Evolutionary conservation across 2,329 filamentous ascomycete genomes (phyloP).

Genomic region (Zymoseptoria pseudotritici): DNA sequence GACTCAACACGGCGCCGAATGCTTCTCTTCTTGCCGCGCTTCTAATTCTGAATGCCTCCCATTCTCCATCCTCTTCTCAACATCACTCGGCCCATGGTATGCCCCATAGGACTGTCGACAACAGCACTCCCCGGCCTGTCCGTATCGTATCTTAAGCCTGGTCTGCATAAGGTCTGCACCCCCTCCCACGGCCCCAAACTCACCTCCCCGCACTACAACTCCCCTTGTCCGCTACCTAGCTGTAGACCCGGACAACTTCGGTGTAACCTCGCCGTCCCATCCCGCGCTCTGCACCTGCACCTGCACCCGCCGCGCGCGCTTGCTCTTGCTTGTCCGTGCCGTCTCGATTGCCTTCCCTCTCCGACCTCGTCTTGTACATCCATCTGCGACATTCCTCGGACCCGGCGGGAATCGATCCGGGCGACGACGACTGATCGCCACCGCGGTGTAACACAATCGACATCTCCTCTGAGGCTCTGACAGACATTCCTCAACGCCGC

Average conservation of each 20-base stretch:
- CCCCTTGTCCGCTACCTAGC: background rate
- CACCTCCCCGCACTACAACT: background rate
- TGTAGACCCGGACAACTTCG: background rate
- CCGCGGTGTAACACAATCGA: background rate
- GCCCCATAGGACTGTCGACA: too few species aligned
- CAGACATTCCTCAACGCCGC: too few species aligned
- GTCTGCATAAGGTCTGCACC: background rate
- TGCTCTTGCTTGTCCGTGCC: background rate
- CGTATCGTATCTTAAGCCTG: background rate
- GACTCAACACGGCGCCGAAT: too few species aligned
- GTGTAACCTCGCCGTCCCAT: background rate
- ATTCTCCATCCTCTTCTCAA: background rate
- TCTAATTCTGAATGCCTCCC: too few species aligned
- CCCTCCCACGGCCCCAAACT: too few species aligned
- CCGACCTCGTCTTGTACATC: background rate
- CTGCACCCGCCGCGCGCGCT: background rate
- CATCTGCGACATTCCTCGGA: background rate
- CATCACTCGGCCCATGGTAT: too few species aligned
- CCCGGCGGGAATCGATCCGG: background rate
- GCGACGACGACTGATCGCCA: conserved; percentile 3
- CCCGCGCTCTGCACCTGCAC: background rate
- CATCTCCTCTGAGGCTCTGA: background rate
- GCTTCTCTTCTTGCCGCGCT: too few species aligned
- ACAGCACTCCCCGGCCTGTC: too few species aligned
- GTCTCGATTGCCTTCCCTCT: background rate